Base-by-base conservation (phyloP, 495 filamentous ascomycete species). In the Achaetomiella virescens region DNA sequence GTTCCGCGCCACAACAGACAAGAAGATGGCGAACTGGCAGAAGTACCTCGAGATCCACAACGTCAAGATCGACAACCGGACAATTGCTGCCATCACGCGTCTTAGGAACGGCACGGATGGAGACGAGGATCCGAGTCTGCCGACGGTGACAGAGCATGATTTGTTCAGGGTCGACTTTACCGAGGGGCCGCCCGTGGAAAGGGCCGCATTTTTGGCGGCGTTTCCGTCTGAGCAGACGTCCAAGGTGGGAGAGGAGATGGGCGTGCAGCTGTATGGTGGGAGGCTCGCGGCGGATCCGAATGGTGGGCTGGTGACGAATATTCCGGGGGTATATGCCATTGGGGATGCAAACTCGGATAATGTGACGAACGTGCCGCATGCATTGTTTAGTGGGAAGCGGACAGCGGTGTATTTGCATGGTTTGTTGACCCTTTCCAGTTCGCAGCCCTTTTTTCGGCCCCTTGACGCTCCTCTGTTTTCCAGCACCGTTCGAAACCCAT, bases 291-390 rank as follows among this genome's bases (percentile, higher is more conserved):
- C 76, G 0, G 68, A 73, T 42, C 59, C 55, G 12, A 53, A 59
- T 0, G 73, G 27, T 6, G 62, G 62, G 2, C 73, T 78, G 1
- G 67, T 71, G 27, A 80, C 79, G 2, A 82, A 72, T 31, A 47
- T 77, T 33, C 54, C 65, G 0, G 77, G 79, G 9, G 75, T 84
- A 14, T 84, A 75, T 58, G 80, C 75, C 1, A 65, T 84, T 17
- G 81, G 81, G 1, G 81, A 83, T 60, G 74, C 75, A 10, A 84
- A 83, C 58, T 71, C 70, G 11, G 81, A 84, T 35, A 77, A 76
- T 27, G 71, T 73, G 36, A 82, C 80, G 11, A 83, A 83, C 52
- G 80, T 84, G 17, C 80, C 81, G 0, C 81, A 84, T 54, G 81
- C 81, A 1, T 75, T 84, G 68, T 84, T 71, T 58, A 77, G 69